Evolutionary conservation across 257 asterid species (phyloP), one percentile per base, ranked within the genome.

Genomic region (Primulina tabacum): DNA sequence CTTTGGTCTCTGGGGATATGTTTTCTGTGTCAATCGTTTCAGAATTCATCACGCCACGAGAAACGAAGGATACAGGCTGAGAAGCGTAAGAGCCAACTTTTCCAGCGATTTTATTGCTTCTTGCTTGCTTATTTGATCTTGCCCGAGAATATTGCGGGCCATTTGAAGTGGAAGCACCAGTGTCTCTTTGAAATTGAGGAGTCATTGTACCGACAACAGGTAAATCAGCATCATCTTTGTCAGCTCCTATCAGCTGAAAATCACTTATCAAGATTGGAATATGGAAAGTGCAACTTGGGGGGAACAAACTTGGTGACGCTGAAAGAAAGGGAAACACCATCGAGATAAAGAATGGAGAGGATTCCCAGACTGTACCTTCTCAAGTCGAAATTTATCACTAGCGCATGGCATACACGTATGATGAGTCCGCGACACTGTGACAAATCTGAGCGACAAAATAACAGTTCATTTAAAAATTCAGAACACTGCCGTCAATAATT

Each of bases 371-470:
- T 56, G 30, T 78, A 93, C 98, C 98, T 93, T 86, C 79, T 86
- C 95, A 64, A 90, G 79, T 75, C 90, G 96, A 74, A 82, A 37
- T 78, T 77, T 79, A 73, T 90, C 97, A 72, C 62, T 74, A 6
- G 95, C 24, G 29, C 96, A 90, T 32, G 99, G 99, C 96, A 93
- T 90, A 64, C 89, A 75, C 28, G 99, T 87, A 71, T 89, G 84
- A 5, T 74, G 96, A 47, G 96, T 89, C 69, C 76, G 87, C 34
- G 81, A 34, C 76, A 93, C 96, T 10, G 95, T 89, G 65, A 93
- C 97, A 85, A 89, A 93, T 76, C 99, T 93, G 86, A 63, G 73
- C 69, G 81, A 67, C 38, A 65, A 75, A 34, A 67, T 9, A 24
- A 38, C 55, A 62, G 58, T 38, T 59, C 5, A 68, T 32, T 60